phyloP scores from a whole-genome alignment of 2,329 filamentous ascomycete species.

The Lachnellula suecica region DNA sequence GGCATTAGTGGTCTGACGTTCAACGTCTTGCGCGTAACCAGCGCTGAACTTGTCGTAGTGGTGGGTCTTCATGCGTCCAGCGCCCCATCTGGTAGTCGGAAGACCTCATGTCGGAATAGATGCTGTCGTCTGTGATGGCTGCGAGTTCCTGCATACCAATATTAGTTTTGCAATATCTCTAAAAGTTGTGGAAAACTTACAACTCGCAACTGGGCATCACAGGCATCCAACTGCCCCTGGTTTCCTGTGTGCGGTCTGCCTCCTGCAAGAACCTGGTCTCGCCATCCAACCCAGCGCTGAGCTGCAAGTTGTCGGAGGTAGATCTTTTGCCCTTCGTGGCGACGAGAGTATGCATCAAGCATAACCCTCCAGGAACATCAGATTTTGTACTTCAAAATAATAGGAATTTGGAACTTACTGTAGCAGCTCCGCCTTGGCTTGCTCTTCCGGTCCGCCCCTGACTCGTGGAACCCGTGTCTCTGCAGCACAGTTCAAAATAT shows the following conservation, averaged over 20 bases:
- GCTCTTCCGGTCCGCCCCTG: conserved; percentile 55
- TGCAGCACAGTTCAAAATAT: conserved; percentile 63
- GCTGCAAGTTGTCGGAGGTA: conserved; percentile 60
- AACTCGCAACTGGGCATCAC: conserved; percentile 55
- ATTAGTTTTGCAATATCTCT: not conserved
- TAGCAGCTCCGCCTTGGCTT: conserved; percentile 60
- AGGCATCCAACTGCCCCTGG: conserved; percentile 49
- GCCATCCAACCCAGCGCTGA: conserved; percentile 57
- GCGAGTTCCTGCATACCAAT: conserved; percentile 49
- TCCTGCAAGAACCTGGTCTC: conserved; percentile 53
- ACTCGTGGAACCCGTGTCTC: conserved; percentile 58
- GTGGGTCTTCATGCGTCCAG: conserved; percentile 64
- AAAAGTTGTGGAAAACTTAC: conserved; percentile 41
- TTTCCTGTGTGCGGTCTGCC: conserved; percentile 47
- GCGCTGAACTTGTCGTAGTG: conserved; percentile 54
- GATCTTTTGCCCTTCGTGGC: conserved; percentile 65
- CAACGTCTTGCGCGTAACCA: conserved; percentile 50
- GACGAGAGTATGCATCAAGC: conserved; percentile 59
- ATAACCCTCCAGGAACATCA: conserved; percentile 46
- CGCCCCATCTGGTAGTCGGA: conserved; percentile 55
- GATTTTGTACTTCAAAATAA: conserved; percentile 10
- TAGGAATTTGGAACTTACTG: conserved; percentile 49
- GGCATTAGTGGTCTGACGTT: not conserved
- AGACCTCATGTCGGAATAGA: conserved; percentile 55
- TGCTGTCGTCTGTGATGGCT: conserved; percentile 55